These are phyloP conservation scores for Trichosporon ovoides DNA, from an alignment of 1,284 basidiomycete genomes.

Conservation along the genomic window DNA sequence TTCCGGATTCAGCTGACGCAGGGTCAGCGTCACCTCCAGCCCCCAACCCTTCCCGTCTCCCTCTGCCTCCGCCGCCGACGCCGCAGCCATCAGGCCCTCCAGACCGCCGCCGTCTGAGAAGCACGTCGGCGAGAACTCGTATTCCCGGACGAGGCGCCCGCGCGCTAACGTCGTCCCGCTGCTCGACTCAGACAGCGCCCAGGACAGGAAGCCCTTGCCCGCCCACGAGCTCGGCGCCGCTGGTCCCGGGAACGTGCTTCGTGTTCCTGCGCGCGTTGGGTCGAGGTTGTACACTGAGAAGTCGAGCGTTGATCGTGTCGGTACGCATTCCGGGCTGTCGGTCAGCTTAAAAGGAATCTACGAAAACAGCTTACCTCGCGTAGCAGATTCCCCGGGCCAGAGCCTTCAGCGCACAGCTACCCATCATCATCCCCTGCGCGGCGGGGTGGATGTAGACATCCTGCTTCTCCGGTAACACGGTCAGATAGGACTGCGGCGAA, in stretches of 20 bases:
- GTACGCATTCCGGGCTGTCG: conserved; percentile 41
- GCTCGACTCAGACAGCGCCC: conserved; percentile 32
- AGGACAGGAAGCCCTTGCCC: conserved; percentile 43
- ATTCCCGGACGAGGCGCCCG: conserved; percentile 35
- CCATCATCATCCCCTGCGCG: conserved; percentile 16
- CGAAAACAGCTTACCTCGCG: conserved; percentile 32
- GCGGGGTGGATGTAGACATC: conserved; percentile 39
- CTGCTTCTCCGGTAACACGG: conserved; percentile 33
- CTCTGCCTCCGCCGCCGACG: conserved; percentile 17
- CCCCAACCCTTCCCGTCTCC: conserved; percentile 43
- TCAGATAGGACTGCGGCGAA: conserved; percentile 39
- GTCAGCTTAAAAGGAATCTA: not conserved
- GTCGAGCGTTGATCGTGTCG: conserved; percentile 32
- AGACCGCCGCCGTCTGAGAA: conserved; percentile 36
- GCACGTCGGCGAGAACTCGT: conserved; percentile 34
- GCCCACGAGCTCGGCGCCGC: conserved; percentile 27
- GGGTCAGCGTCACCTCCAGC: conserved; percentile 37
- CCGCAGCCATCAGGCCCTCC: conserved; percentile 40
- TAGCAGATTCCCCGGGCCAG: conserved; percentile 40
- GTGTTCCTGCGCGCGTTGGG: conserved; percentile 16
- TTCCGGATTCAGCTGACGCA: conserved; percentile 40
- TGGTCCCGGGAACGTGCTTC: not conserved
- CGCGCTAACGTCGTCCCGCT: conserved; percentile 32
- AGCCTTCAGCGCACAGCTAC: conserved; percentile 37
- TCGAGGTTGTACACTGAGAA: conserved; percentile 46